Conservation (phyloP, 2,329 filamentous ascomycete genomes). For the Gnomoniopsis smithogilvyi region DNA sequence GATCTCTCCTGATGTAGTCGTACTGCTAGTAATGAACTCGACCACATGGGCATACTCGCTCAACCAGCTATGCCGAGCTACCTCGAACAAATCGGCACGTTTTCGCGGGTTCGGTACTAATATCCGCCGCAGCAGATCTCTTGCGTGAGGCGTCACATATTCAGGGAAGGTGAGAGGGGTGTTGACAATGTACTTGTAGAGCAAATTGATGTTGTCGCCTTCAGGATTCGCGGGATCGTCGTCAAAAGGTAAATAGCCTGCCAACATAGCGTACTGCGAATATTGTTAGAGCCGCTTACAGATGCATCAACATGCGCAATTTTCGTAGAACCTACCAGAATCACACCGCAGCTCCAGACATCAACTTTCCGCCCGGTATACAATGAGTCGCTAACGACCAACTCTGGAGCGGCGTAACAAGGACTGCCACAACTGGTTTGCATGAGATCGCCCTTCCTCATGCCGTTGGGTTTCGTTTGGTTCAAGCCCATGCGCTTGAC, state of each 20-base stretch:
- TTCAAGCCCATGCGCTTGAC: constrained; percentile 86
- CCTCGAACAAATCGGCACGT: constrained; percentile 93
- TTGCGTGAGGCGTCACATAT: constrained; percentile 95
- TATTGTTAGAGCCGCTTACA: constrained; percentile 11
- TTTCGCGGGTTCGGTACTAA: constrained; percentile 93
- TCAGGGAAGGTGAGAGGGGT: constrained; percentile 97
- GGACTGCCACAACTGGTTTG: constrained; percentile 98
- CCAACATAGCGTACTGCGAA: constrained; percentile 93
- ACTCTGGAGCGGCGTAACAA: constrained; percentile 93
- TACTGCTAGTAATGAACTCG: constrained; percentile 93
- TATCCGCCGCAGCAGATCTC: constrained; percentile 88
- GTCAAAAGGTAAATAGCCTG: constrained; percentile 95
- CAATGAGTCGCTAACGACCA: constrained; percentile 94
- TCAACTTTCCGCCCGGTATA: constrained; percentile 98
- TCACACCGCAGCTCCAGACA: constrained; percentile 99
- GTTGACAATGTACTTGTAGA: constrained; percentile 99
- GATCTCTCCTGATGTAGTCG: constrained; percentile 82
- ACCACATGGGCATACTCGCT: constrained; percentile 97
- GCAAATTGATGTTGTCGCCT: constrained; percentile 96
- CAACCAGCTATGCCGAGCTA: constrained; percentile 96
- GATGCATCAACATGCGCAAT: neutral
- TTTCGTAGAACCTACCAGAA: constrained; percentile 67
- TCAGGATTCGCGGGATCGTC: constrained; percentile 98
- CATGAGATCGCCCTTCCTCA: constrained; percentile 90
- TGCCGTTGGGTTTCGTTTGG: constrained; percentile 68